Evolutionary conservation across 805 yeast genomes (phyloP).

Genomic region (Lachancea cidri): DNA sequence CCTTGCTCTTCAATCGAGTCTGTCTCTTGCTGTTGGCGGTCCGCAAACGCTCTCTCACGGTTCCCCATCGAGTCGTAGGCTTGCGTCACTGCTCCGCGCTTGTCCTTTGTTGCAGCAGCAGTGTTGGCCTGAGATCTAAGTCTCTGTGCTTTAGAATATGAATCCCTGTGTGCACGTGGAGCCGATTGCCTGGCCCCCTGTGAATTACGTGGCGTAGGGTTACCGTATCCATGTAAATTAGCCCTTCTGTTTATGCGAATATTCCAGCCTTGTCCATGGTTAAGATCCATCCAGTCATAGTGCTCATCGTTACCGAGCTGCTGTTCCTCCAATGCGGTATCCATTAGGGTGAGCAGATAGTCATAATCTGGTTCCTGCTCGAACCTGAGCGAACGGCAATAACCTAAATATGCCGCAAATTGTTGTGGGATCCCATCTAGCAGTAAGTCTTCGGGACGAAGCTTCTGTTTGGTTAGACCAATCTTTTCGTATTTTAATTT

Average conservation of each 20-base stretch:
- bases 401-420: conserved; percentile 66
- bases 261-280: conserved; percentile 81
- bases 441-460: conserved; percentile 53
- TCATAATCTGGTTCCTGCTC: conserved; percentile 79
- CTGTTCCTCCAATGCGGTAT: conserved; percentile 50
- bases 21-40: conserved; percentile 7
- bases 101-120: conserved; percentile 6
- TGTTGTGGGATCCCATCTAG: conserved; percentile 65
- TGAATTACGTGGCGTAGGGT: conserved; percentile 46
- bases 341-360: conserved; percentile 56
- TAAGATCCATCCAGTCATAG: conserved; percentile 78
- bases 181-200: conserved; percentile 15
- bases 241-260: conserved; percentile 69
- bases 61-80: conserved; percentile 28
- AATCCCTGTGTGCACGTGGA: conserved; percentile 11
- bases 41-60: conserved; percentile 8
- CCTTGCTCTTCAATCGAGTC: conserved; percentile 14
- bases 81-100: conserved; percentile 5
- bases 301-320: conserved; percentile 60
- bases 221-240: conserved; percentile 77
- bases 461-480: conserved; percentile 72
- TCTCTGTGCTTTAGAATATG: conserved; percentile 13
- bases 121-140: conserved; percentile 6
- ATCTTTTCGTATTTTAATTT: conserved; percentile 78
- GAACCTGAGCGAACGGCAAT: conserved; percentile 64